phyloP scores from a whole-genome alignment of 805 yeast species.

The Teunomyces panamensis region DNA sequence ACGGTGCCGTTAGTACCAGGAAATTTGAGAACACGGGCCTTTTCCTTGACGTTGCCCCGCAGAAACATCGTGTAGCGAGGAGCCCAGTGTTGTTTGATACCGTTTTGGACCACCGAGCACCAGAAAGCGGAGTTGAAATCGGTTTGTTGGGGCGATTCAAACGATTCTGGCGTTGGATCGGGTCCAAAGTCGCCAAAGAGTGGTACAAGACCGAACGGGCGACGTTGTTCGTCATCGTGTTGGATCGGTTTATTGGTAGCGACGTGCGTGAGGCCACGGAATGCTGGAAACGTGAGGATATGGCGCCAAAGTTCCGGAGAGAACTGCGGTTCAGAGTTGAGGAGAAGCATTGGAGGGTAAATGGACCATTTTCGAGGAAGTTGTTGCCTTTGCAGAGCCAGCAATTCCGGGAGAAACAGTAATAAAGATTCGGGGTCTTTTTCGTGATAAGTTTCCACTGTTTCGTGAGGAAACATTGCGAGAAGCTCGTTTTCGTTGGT shows the following conservation, averaged over 20 bases:
- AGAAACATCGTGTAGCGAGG: conserved; percentile 86
- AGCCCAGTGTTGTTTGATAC: conserved; percentile 78
- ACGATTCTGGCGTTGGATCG: conserved; percentile 18
- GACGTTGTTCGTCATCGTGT: conserved; percentile 52
- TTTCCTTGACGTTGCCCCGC: conserved; percentile 82
- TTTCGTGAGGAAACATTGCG: neutral
- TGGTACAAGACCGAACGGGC: conserved; percentile 61
- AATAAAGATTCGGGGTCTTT: too few relatives aligned
- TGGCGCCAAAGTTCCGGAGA: conserved; percentile 10
- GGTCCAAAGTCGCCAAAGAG: conserved; percentile 69
- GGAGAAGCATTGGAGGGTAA: conserved; percentile 65
- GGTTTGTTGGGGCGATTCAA: conserved; percentile 12
- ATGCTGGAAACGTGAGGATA: conserved; percentile 9
- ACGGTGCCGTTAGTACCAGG: conserved; percentile 34
- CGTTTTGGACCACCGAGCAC: conserved; percentile 71
- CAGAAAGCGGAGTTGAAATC: conserved; percentile 62
- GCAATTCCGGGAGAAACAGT: neutral
- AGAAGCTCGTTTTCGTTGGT: neutral
- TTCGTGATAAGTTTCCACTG: neutral
- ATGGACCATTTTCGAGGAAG: conserved; percentile 57
- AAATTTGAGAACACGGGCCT: conserved; percentile 56
- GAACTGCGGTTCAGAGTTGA: conserved; percentile 36
- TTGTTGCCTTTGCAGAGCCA: neutral
- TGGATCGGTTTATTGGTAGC: conserved; percentile 71
- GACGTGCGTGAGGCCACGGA: conserved; percentile 47